Evolutionary conservation across 371 early-diverging fungal species (phyloP), one percentile per base, ranked within the genome.

Genomic region (Mortierella sp.): DNA sequence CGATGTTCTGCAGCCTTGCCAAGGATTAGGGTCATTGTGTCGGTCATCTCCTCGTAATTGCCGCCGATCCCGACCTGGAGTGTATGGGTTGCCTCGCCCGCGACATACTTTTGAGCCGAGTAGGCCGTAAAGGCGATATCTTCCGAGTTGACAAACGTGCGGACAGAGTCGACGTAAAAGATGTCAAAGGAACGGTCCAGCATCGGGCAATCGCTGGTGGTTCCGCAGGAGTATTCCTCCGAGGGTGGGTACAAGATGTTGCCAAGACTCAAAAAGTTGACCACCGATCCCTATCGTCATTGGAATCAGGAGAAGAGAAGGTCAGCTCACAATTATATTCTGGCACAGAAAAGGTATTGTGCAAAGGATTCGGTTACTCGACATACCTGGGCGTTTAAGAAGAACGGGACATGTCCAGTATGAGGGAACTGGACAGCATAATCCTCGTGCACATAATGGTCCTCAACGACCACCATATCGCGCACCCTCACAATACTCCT

Each of bases 401-500:
- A 76, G 18, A 76, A 8, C 3, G 70, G 41, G 8, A 21, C 21
- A 21, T 70, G 35, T 4, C 43, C 54, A 11, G 27, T 11, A 18
- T 76, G 70, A 38, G 51, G 76, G 7, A 14, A 3, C 27, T 65
- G 35, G 21, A 38, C 43, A n/a, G 0, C 3, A 41, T 72, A 72
- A 7, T 72, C 65, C 12, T 72, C 73, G 7, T 72, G 54, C n/a
- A 72, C 12, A 16, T 78, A 44, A 14, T 51, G 41, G 55, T 46
- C 58, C 41, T 63, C 46, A 0, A 78, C 29, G 27, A 73, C 38
- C 14, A 51, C 27, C 38, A 60, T 60, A 38, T 72, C 63, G n/a
- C 63, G 44, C 27, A 78, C 65, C 24, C 65, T 54, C n/a, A 72
- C 73, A 4, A 72, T 68, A 60, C 72, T 76, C 12, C 71, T 49